Evolutionary conservation across 495 filamentous ascomycete species (phyloP).

Genomic region (Hypoxylon crocopeplum): DNA sequence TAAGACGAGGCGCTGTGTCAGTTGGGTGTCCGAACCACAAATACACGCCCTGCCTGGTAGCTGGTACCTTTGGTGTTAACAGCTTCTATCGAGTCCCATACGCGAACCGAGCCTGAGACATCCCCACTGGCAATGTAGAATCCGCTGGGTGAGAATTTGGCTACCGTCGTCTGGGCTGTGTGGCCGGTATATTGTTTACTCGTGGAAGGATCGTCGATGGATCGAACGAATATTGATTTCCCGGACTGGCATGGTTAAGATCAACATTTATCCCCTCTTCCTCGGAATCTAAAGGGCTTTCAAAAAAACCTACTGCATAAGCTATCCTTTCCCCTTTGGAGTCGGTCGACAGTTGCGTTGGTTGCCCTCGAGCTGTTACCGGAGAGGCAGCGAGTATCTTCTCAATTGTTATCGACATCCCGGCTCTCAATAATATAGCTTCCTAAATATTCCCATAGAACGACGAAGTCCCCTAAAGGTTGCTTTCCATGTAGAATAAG

Average conservation of each 20-base stretch:
- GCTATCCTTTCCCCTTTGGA: constrained; percentile 90
- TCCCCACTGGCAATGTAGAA: constrained; percentile 97
- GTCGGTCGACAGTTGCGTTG: constrained; percentile 89
- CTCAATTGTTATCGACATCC: constrained; percentile 60
- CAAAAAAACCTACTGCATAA: constrained; percentile 74
- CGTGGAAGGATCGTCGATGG: constrained; percentile 83
- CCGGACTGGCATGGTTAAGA: constrained; percentile 67
- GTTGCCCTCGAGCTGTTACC: constrained; percentile 82
- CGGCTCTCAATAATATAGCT: neutral
- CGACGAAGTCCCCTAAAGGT: neutral
- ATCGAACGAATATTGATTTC: constrained; percentile 94
- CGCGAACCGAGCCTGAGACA: constrained; percentile 77
- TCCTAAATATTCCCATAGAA: constrained; percentile 14
- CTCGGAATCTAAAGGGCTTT: neutral
- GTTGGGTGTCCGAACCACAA: constrained; percentile 5
- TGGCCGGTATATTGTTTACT: constrained; percentile 90
- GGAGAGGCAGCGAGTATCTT: constrained; percentile 68
- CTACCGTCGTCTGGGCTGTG: constrained; percentile 85
- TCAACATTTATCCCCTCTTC: neutral
- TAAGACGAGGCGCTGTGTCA: constrained; percentile 26
- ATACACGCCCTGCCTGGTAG: neutral
- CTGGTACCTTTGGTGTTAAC: constrained; percentile 66
- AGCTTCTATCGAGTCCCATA: constrained; percentile 81
- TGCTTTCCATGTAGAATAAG: neutral
- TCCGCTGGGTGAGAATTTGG: constrained; percentile 91